Percentiles rank a stretch among this genome's conserved stretches.
phyloP scores from a whole-genome alignment of 225 moss, liverwort and hornwort genomes.

The Lunularia cruciata region DNA sequence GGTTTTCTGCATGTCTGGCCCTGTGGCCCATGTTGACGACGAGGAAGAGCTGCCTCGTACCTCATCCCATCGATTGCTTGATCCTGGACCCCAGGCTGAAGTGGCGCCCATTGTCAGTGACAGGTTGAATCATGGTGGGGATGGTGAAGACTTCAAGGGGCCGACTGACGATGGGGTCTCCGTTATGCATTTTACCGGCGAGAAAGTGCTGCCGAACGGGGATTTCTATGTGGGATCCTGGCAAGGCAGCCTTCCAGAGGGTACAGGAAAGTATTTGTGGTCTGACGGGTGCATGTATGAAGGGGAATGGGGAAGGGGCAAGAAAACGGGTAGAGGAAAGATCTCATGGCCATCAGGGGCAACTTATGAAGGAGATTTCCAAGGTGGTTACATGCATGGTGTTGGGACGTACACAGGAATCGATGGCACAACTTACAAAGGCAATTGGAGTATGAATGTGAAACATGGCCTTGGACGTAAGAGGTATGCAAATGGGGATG shows the following conservation, averaged over 20 bases:
- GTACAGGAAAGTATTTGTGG: constrained; percentile 96
- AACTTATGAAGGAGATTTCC: constrained; percentile 95
- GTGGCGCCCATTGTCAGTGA: constrained; percentile 15
- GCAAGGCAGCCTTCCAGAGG: constrained; percentile 96
- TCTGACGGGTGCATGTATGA: constrained; percentile 99
- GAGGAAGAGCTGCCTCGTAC: constrained; percentile 64
- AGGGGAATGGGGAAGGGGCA: constrained; percentile 95
- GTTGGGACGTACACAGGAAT: constrained; percentile 91
- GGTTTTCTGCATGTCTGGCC: constrained; percentile 98
- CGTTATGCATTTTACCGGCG: constrained; percentile 61
- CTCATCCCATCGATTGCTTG: constrained; percentile 20
- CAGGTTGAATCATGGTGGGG: constrained; percentile 8
- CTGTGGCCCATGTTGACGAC: constrained; percentile 86
- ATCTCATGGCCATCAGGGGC: constrained; percentile 99
- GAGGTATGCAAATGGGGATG: constrained; percentile 89
- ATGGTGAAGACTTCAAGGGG: constrained; percentile 29
- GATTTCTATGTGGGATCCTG: constrained; percentile 98
- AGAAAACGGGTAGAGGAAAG: constrained; percentile 96
- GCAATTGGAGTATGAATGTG: constrained; percentile 97
- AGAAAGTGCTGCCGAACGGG: constrained; percentile 88
- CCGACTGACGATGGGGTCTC: constrained; percentile 30
- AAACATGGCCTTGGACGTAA: constrained; percentile 91
- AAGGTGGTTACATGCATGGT: constrained; percentile 97
- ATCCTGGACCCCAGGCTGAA: constrained; percentile 31
- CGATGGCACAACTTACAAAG: constrained; percentile 91